Conservation (phyloP, 1,139 yeast species). For the Wickerhamomyces sp. region DNA sequence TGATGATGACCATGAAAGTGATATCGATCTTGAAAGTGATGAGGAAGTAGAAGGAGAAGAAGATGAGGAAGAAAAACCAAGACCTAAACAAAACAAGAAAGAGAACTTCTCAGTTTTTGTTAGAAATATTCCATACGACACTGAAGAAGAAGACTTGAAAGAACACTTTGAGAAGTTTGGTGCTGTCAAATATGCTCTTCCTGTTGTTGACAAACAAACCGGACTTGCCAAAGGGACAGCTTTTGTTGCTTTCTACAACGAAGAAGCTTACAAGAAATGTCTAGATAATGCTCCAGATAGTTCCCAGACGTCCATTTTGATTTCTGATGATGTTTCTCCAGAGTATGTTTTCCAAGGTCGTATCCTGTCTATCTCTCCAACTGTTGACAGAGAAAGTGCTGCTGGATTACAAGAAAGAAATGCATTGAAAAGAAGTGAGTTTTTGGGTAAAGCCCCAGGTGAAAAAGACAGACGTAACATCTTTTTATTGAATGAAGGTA, state of each 20-base stretch:
- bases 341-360: slow-evolving; percentile 92
- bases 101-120: slow-evolving; percentile 75
- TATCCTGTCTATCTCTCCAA: slow-evolving; percentile 73
- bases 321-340: slow-evolving; percentile 89
- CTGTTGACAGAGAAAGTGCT: slow-evolving; percentile 90
- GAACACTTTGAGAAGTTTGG: slow-evolving; percentile 85
- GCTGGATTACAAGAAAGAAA: slow-evolving; percentile 67
- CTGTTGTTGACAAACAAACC: slow-evolving; percentile 81
- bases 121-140: slow-evolving; percentile 92
- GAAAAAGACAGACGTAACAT: slow-evolving; percentile 81
- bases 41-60: slow-evolving; percentile 31
- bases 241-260: slow-evolving; percentile 75
- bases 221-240: slow-evolving; percentile 94
- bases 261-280: slow-evolving; percentile 63
- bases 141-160: slow-evolving; percentile 70
- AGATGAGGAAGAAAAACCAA: slow-evolving; percentile 30
- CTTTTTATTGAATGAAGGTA: slow-evolving; percentile 88
- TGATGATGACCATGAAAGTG: slow-evolving; percentile 29
- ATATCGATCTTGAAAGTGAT: slow-evolving; percentile 27
- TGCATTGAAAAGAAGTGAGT: slow-evolving; percentile 66
- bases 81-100: slow-evolving; percentile 49
- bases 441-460: slow-evolving; percentile 74
- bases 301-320: slow-evolving; percentile 72
- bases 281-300: slow-evolving; percentile 72
- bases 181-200: slow-evolving; percentile 84